phyloP scores from a whole-genome alignment of 2,329 filamentous ascomycete species.

The Phoma sp. region DNA sequence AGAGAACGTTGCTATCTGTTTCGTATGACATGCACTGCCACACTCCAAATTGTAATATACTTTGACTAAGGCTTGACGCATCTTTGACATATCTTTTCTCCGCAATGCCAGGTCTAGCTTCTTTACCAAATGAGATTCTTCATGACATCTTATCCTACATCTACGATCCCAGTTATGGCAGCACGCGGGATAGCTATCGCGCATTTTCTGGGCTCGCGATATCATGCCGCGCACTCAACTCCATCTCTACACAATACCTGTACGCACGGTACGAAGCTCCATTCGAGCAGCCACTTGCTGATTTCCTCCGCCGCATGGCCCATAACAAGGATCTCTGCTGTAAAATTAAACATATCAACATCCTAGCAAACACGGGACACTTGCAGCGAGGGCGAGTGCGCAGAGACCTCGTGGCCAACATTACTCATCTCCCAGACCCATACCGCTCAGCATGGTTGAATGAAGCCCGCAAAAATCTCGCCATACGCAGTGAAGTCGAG shows the following conservation, averaged over 20 bases:
- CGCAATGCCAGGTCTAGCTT: neutral
- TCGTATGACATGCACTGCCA: neutral
- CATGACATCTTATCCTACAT: neutral
- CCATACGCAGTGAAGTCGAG: neutral
- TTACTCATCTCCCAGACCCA: neutral
- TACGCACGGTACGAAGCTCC: neutral
- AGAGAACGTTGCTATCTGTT: neutral
- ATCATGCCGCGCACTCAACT: neutral
- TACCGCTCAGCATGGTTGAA: neutral
- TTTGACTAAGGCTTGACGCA: neutral
- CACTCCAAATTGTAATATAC: neutral
- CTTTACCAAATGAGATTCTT: neutral
- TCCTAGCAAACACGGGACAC: neutral
- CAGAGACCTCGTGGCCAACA: neutral
- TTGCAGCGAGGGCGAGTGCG: neutral
- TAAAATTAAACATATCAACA: neutral
- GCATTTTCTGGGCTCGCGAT: neutral
- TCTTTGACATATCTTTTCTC: neutral
- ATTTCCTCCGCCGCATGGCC: neutral
- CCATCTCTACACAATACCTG: neutral
- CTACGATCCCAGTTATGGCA: neutral
- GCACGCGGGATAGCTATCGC: neutral
- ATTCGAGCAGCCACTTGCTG: neutral
- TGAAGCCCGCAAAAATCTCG: neutral
- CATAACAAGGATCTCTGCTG: neutral